These are phyloP conservation scores for Sutorius australiensis DNA, from an alignment of 768 basidiomycete species.

Conservation along the genomic window DNA sequence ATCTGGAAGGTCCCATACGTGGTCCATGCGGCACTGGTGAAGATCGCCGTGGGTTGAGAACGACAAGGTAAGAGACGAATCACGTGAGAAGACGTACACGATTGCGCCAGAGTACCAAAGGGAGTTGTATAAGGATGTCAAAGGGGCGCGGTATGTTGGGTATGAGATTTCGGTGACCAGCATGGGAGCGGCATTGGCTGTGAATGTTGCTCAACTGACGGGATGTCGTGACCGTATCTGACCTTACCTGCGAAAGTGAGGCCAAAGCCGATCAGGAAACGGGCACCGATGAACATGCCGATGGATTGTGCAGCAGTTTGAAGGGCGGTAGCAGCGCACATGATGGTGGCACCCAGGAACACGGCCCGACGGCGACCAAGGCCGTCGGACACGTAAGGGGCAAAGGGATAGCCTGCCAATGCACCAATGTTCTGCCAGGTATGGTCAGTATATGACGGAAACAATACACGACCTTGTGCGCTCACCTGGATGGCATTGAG, in stretches of 20 bases:
- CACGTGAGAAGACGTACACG: constrained; percentile 42
- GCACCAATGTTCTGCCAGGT: constrained; percentile 59
- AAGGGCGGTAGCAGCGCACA: constrained; percentile 62
- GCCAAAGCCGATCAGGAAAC: constrained; percentile 76
- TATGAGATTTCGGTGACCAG: constrained; percentile 85
- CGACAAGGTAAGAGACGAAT: no score
- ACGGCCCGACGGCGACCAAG: constrained; percentile 65
- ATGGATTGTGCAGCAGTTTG: constrained; percentile 71
- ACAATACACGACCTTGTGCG: neutral
- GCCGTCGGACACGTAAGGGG: constrained; percentile 68
- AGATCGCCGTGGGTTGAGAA: neutral
- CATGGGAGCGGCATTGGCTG: constrained; percentile 74
- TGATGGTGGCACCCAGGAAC: constrained; percentile 66
- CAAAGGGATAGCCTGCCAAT: constrained; percentile 64
- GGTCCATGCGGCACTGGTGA: constrained; percentile 69
- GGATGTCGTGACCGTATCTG: neutral
- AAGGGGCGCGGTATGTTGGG: constrained; percentile 72
- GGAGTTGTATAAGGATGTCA: constrained; percentile 79
- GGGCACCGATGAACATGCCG: constrained; percentile 78
- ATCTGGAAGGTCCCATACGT: constrained; percentile 80
- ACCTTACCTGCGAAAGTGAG: constrained; percentile 60
- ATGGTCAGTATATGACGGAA: neutral
- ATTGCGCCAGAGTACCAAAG: constrained; percentile 86
- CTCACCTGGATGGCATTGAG: constrained; percentile 71
- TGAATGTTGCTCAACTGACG: constrained; percentile 4